Base-by-base conservation (phyloP, 495 filamentous ascomycete species). In the Aspergillus affinis region DNA sequence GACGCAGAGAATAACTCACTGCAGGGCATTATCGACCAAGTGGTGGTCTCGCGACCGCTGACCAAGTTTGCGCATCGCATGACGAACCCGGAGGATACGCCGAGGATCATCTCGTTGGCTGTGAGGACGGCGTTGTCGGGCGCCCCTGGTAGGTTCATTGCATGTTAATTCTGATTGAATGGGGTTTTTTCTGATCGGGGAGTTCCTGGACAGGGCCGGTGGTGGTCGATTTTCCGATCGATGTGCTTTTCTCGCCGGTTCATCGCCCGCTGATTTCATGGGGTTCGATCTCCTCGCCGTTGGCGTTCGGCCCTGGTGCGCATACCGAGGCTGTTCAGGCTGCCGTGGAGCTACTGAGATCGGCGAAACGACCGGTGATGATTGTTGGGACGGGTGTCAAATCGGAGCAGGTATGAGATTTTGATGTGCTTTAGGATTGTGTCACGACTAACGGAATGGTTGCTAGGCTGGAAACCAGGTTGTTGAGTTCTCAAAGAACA, bases 31-130 rank as follows among this genome's bases (percentile, higher is more conserved):
- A 67, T 72, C 23, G 70, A 72, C 51, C 70, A 70, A 48, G 59
- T 70, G 18, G 61, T 70, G 12, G 70, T 55, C 4, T 62, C 65
- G 0, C 44, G 59, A 4, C 65, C 67, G 1, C 46, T 72, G 3
- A 70, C 64, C 1, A 72, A 72, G 54, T 72, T 72, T 51, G 64
- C 68, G 3, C 68, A 72, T 55, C 63, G 70, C 4, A 61, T 72
- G 55, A 60, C 65, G 7, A 55, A 51, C 7, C 54, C 70, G 3
- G 70, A 72, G 49, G 68, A 72, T 53, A 60, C 55, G 49, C 70
- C 68, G 20, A 47, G 70, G 32, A 62, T 72, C 18, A 50, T 72
- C 12, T 63, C 65, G n/a, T 62, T 67, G 56, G 70, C 70, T 13
- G 49, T 70, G 23, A 51, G 70, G 47, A 61, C 67, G 15, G 70